These are phyloP conservation scores for Glycine latifolia DNA, from an alignment of 306 rosid species.

Conservation along the genomic window DNA sequence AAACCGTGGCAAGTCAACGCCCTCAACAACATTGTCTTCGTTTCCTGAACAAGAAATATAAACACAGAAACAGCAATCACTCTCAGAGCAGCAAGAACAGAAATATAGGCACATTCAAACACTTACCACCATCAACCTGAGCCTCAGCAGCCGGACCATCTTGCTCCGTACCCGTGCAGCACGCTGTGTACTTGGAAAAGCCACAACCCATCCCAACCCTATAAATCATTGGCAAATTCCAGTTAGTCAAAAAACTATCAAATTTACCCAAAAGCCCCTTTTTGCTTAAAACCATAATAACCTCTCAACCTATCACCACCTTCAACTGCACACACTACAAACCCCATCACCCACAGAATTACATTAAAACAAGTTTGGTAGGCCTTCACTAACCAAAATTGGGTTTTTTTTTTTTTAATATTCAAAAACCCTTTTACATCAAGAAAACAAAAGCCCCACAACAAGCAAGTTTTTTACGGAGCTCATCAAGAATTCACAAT, in stretches of 20 bases:
- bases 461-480: constrained; percentile 10
- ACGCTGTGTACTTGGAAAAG: constrained; percentile 65
- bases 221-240: constrained; percentile 38
- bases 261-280: constrained; percentile 35
- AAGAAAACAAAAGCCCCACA: constrained; percentile 28
- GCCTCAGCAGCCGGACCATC: constrained; percentile 61
- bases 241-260: constrained; percentile 40
- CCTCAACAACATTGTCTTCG: constrained; percentile 66
- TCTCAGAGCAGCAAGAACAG: constrained; percentile 35
- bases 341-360: constrained; percentile 33
- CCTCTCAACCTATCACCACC: constrained; percentile 43
- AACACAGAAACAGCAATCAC: constrained; percentile 38
- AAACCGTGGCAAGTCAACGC: constrained; percentile 65
- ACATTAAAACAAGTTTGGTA: constrained; percentile 9
- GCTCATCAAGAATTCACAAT: constrained; percentile 35
- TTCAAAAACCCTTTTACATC: constrained; percentile 37
- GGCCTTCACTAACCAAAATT: constrained; percentile 36
- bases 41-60: constrained; percentile 60
- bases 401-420: constrained; percentile 4
- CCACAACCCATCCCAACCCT: constrained; percentile 84
- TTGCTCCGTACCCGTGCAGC: constrained; percentile 63
- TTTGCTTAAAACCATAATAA: constrained; percentile 42
- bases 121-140: constrained; percentile 71
- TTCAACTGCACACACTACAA: constrained; percentile 5
- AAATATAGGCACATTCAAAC: constrained; percentile 29